phyloP scores from a whole-genome alignment of 2,329 filamentous ascomycete species.

The Karstenula rhodostoma region DNA sequence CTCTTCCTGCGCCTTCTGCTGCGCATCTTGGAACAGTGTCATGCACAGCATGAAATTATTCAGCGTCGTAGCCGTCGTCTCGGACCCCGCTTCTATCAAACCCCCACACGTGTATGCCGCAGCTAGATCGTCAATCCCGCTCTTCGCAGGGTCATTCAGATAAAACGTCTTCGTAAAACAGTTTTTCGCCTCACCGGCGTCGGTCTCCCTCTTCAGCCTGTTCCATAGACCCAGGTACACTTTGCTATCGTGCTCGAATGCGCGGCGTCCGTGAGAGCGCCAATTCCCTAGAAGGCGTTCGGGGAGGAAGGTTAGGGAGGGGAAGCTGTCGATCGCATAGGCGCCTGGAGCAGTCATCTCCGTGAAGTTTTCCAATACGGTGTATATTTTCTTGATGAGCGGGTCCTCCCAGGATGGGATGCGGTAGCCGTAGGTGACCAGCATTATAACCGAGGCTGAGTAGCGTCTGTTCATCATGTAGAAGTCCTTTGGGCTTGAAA shows the following conservation, averaged over 20 bases:
- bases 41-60: slow-evolving; percentile 44
- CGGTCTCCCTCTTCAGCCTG: slow-evolving; percentile 38
- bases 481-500: slow-evolving; percentile 46
- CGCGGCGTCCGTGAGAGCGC: slow-evolving; percentile 32
- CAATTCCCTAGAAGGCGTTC: slow-evolving; percentile 43
- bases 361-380: slow-evolving; percentile 41
- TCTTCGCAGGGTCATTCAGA: slow-evolving; percentile 39
- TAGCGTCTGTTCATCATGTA: slow-evolving; percentile 44
- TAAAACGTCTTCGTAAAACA: slow-evolving; percentile 49
- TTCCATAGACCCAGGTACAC: slow-evolving; percentile 47
- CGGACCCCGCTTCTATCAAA: slow-evolving; percentile 46
- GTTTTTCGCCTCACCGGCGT: slow-evolving; percentile 36
- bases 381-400: slow-evolving; percentile 43
- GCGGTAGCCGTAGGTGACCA: slow-evolving; percentile 46
- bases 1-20: slow-evolving; percentile 39
- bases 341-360: slow-evolving; percentile 41
- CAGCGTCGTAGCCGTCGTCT: slow-evolving; percentile 41
- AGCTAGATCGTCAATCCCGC: slow-evolving; percentile 44
- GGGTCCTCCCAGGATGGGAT: slow-evolving; percentile 44
- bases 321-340: slow-evolving; percentile 41
- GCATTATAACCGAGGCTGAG: slow-evolving; percentile 44
- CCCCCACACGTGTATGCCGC: slow-evolving; percentile 47
- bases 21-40: slow-evolving; percentile 36
- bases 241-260: slow-evolving; percentile 41
- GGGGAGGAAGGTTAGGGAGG: slow-evolving; percentile 39